Conservation (phyloP, 345 rosid genomes). For the Gossypium sturtianum region DNA sequence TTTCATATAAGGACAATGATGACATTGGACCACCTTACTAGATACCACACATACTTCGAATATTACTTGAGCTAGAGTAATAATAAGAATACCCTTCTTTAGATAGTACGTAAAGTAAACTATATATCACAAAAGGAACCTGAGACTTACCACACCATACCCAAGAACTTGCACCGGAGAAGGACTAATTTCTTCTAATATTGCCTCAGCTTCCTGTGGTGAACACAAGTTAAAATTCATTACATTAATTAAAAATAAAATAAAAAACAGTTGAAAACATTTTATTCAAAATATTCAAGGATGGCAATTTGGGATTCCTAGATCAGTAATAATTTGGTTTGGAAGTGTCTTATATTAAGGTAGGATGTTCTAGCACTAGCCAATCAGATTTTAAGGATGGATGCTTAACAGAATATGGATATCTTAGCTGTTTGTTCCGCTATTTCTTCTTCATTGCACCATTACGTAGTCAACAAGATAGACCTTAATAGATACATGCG, state of each 20-base stretch:
- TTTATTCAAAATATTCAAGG: neutral
- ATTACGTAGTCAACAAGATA: neutral
- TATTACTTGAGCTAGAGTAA: neutral
- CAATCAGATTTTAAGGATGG: neutral
- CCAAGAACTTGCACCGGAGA: conserved; percentile 66
- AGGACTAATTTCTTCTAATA: conserved; percentile 71
- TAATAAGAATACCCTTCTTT: neutral
- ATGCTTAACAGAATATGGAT: neutral
- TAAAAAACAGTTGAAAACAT: neutral
- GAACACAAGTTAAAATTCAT: neutral
- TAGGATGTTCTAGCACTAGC: neutral
- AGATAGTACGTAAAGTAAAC: neutral
- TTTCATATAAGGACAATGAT: neutral
- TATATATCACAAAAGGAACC: neutral
- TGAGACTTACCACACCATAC: conserved; percentile 62
- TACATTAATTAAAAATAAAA: neutral
- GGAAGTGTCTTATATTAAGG: neutral
- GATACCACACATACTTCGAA: neutral
- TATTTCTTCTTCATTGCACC: neutral
- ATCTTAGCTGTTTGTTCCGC: neutral
- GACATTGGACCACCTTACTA: neutral
- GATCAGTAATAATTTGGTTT: neutral
- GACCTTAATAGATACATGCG: neutral
- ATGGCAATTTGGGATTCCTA: neutral
- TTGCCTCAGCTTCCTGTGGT: conserved; percentile 88